Evolutionary conservation across 805 yeast species (phyloP), one percentile per base, ranked within the genome.

Genomic region (Wickerhamiella vanderwaltii): DNA sequence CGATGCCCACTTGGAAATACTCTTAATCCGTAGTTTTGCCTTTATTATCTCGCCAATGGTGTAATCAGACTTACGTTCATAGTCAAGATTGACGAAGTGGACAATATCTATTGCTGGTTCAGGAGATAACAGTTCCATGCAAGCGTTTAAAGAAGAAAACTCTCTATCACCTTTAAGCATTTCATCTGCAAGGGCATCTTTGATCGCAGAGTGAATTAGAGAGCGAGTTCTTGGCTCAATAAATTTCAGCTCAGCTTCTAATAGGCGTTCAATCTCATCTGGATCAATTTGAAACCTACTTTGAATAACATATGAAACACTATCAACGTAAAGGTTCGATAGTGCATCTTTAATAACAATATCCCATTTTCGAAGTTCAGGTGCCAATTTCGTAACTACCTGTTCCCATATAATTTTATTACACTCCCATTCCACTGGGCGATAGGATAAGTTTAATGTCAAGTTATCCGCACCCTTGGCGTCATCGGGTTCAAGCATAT

Each of bases 1-100:
- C 31, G 25, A 32, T 4, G 59, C 54, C 81, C 81, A 75, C 36
- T 59, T 60, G 0, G 68, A 60, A 3, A 60, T 51, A 0, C 79
- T 66, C 5, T 61, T 56, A 3, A 83, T 57, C 0, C 47, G 49
- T 18, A 80, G 55, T 6, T 49, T 53, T 2, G 69, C 65, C 0
- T 55, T 46, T n/a, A 83, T 70, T 1, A 80, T 75, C 38, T 73
- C 76, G 2, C 91, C 91, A 1, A 81, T 75, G 7, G 68, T 55
- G 37, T 69, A 74, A 7, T 62, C 48, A 24, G 63, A 59, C 9
- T 24, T 58, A 56, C 43, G 29, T n/a, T 54, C 53, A 4, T 59
- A 37, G 2, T 51, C 51, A n/a, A 68, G 46, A 34, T 73, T 75
- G 6, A 76, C 69, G 6, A 71, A 66, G 49, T 79, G 86, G 16